phyloP scores from a whole-genome alignment of 306 rosid species.

The Pyrus pyrifolia region DNA sequence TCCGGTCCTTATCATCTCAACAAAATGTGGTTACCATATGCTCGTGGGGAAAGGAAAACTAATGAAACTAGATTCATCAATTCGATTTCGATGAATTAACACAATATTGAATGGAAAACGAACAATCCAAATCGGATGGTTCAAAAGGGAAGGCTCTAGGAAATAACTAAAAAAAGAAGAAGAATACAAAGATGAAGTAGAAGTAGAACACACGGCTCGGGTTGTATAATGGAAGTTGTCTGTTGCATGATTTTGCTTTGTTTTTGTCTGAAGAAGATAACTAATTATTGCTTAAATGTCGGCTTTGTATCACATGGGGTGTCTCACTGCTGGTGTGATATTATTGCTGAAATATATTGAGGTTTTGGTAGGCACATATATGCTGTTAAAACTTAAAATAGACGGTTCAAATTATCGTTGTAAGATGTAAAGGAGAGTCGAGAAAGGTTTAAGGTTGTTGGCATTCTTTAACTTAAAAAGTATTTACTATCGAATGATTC shows the following conservation, averaged over 20 bases:
- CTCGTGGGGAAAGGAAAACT: not conserved
- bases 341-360: not conserved
- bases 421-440: not conserved
- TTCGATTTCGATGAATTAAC: not conserved
- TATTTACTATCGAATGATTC: not conserved
- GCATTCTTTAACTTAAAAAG: not conserved
- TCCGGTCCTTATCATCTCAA: not conserved
- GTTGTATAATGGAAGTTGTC: conserved; percentile 8
- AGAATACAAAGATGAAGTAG: conserved; percentile 1
- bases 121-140: conserved; percentile 8
- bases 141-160: conserved; percentile 43
- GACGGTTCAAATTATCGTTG: not conserved
- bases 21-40: not conserved
- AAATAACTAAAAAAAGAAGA: conserved; percentile 20
- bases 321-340: conserved; percentile 30
- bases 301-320: conserved; percentile 57
- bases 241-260: conserved; percentile 8
- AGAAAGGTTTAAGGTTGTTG: not conserved
- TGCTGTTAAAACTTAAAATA: not conserved
- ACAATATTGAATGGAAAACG: not conserved
- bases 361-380: not conserved
- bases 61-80: not conserved
- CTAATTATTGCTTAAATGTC: conserved; percentile 32
- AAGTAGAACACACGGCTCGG: not conserved
- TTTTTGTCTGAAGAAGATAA: conserved; percentile 21